These are phyloP conservation scores for Golubevia pallescens DNA, from an alignment of 1,284 basidiomycete species.

Conservation along the genomic window DNA sequence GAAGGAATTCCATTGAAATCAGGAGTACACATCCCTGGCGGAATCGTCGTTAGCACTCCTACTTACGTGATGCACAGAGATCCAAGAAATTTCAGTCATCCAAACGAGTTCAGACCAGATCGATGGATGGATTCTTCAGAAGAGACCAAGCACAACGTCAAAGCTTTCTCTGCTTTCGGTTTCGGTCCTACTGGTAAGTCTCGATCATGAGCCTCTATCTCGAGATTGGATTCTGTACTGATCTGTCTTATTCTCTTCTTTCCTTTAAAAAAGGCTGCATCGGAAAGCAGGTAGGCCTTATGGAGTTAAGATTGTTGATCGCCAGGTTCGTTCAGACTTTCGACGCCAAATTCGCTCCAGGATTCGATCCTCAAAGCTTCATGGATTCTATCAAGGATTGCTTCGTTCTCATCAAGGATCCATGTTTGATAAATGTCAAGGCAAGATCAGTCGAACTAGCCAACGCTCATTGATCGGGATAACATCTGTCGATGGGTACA, in stretches of 20 bases:
- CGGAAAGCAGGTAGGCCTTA: conserved; percentile 24
- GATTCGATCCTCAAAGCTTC: too few relatives aligned
- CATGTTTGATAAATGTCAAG: too few relatives aligned
- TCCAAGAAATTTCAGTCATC: conserved; percentile 19
- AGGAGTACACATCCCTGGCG: conserved; percentile 9
- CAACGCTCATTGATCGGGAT: too few relatives aligned
- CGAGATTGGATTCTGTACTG: too few relatives aligned
- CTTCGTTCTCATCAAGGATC: too few relatives aligned
- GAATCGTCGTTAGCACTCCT: conserved; percentile 19
- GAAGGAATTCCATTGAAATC: not conserved
- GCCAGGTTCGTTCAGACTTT: conserved; percentile 20
- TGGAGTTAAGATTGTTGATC: conserved; percentile 21
- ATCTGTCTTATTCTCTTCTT: too few relatives aligned
- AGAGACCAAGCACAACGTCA: conserved; percentile 15
- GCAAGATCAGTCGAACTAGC: too few relatives aligned
- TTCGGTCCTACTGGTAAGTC: conserved; percentile 17
- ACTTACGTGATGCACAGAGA: conserved; percentile 27
- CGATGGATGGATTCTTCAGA: conserved; percentile 24
- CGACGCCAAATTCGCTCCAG: conserved; percentile 5
- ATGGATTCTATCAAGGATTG: too few relatives aligned
- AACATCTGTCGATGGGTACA: too few relatives aligned
- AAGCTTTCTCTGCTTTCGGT: conserved; percentile 25
- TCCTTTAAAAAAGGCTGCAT: conserved; percentile 8
- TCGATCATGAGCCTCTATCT: too few relatives aligned
- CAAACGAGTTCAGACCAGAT: conserved; percentile 20